Conservation (phyloP, 2,329 filamentous ascomycete genomes). For the Myriosclerotinia duriaeana region DNA sequence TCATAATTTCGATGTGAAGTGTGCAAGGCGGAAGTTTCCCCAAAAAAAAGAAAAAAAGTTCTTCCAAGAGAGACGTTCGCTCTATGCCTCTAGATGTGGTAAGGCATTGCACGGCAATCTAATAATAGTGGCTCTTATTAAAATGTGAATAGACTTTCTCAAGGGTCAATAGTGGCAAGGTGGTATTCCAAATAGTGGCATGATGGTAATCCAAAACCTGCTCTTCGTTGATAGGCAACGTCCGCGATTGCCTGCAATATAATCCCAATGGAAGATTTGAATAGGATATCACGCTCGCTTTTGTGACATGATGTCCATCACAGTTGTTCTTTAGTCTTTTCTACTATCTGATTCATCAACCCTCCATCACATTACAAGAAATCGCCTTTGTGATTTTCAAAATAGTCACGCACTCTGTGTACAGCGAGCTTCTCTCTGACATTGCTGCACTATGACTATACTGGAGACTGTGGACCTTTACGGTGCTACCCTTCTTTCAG, state of each 20-base stretch:
- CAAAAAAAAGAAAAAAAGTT: too few species aligned
- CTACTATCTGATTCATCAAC: not conserved
- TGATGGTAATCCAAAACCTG: not conserved
- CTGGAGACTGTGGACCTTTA: not conserved
- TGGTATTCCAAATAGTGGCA: not conserved
- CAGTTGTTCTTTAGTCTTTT: not conserved
- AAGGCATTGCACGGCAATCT: too few species aligned
- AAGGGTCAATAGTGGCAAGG: too few species aligned
- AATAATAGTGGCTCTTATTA: too few species aligned
- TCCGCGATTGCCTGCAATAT: not conserved
- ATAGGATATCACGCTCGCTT: not conserved
- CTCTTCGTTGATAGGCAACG: not conserved
- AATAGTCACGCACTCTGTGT: not conserved
- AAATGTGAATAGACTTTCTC: too few species aligned
- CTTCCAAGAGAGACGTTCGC: too few species aligned
- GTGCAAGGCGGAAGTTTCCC: too few species aligned
- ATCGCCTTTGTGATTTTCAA: not conserved
- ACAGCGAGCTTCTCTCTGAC: not conserved
- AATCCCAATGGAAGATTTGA: not conserved
- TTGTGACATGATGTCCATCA: not conserved
- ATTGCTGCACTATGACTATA: not conserved
- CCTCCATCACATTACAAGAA: not conserved
- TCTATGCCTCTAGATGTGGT: too few species aligned
- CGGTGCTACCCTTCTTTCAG: not conserved
- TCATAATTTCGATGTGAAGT: too few species aligned